These are phyloP conservation scores for Talaromyces proteolyticus DNA, from an alignment of 495 filamentous ascomycete species.

Conservation along the genomic window DNA sequence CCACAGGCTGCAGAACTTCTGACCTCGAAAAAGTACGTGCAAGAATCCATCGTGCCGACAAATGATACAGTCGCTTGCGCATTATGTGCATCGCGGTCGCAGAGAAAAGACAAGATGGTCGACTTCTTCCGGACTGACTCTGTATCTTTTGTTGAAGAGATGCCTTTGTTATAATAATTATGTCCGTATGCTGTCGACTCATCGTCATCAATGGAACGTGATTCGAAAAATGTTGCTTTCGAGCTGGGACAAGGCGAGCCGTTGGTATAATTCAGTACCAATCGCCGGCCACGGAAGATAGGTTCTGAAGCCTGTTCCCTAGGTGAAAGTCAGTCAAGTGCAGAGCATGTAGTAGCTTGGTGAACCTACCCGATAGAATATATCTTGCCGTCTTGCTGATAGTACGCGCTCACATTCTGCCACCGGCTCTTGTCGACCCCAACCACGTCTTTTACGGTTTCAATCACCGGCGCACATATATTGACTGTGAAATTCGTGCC, in stretches of 20 bases:
- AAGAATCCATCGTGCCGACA: slow-evolving; percentile 80
- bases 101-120: slow-evolving; percentile 87
- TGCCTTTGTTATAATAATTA: slow-evolving; percentile 25
- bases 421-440: slow-evolving; percentile 58
- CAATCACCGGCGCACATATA: slow-evolving; percentile 83
- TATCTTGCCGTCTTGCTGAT: slow-evolving; percentile 61
- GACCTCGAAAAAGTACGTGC: slow-evolving; percentile 97
- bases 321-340: not conserved
- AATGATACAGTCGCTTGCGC: slow-evolving; percentile 67
- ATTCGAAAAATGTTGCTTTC: not conserved
- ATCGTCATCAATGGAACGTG: slow-evolving; percentile 17
- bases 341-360: not conserved
- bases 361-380: slow-evolving; percentile 77
- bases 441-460: slow-evolving; percentile 63
- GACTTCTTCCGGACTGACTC: slow-evolving; percentile 62
- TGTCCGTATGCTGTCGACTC: no score
- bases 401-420: slow-evolving; percentile 90
- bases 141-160: not conserved
- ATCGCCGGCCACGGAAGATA: slow-evolving; percentile 78
- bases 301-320: slow-evolving; percentile 65
- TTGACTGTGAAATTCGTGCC: slow-evolving; percentile 91
- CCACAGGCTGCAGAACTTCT: slow-evolving; percentile 82
- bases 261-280: slow-evolving; percentile 85
- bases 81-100: slow-evolving; percentile 64
- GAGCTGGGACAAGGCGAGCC: slow-evolving; percentile 67